Percentiles rank a stretch among this genome's conserved stretches.
Evolutionary conservation across 2,329 filamentous ascomycete species (phyloP).

Genomic region (Ophiostoma australiae): DNA sequence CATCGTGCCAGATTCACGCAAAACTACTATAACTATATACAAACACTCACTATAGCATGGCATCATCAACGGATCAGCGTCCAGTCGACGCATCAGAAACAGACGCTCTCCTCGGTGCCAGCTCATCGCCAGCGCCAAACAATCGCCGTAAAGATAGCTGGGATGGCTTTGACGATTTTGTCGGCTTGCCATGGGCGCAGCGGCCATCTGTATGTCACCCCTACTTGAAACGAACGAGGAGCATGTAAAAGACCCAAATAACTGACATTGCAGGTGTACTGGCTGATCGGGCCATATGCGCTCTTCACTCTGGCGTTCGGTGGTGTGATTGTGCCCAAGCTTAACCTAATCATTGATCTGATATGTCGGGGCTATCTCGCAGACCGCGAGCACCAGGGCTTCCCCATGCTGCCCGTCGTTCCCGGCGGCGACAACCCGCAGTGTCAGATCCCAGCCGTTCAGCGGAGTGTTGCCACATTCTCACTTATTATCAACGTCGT

Average conservation of each 20-base stretch:
- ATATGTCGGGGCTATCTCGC: constrained; percentile 80
- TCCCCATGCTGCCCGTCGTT: constrained; percentile 58
- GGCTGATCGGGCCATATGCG: constrained; percentile 75
- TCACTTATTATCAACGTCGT: constrained; percentile 69
- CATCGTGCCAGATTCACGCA: neutral
- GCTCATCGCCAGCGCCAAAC: neutral
- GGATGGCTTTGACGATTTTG: constrained; percentile 54
- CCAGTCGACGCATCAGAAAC: constrained; percentile 16
- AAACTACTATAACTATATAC: neutral
- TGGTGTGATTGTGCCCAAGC: constrained; percentile 75
- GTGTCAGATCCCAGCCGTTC: constrained; percentile 70
- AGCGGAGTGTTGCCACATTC: constrained; percentile 71
- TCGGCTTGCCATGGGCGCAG: constrained; percentile 57
- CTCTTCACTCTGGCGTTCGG: constrained; percentile 83
- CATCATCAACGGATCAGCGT: neutral
- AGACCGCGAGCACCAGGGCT: constrained; percentile 57
- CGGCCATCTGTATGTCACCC: constrained; percentile 53
- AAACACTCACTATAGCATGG: neutral
- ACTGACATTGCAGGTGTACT: constrained; percentile 57
- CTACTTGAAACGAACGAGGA: neutral
- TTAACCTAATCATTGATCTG: constrained; percentile 79
- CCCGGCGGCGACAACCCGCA: constrained; percentile 68
- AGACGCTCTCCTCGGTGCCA: constrained; percentile 20
- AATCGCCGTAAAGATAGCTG: constrained; percentile 35
- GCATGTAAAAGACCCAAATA: too few relatives aligned